Evolutionary conservation across 2,329 filamentous ascomycete species (phyloP), one percentile per base, ranked within the genome.

Genomic region (Penicillium hordei): DNA sequence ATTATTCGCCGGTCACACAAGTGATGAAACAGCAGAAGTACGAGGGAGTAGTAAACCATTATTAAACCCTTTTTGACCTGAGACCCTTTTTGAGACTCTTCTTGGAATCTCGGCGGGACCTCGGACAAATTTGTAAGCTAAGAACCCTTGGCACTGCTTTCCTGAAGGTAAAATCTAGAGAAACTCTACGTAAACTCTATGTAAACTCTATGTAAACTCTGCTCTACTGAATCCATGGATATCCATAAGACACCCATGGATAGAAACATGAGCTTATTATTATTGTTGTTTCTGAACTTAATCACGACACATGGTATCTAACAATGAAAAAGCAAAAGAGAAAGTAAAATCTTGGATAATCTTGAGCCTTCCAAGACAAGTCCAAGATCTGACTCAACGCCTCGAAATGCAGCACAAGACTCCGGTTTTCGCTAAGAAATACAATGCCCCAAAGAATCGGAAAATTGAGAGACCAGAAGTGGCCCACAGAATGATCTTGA

Each of bases 381-480:
- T 7, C 4, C 12, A 6, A 31, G 13, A 3, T 4, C 40, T n/a
- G 12, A 10, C 29, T 53, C 17, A 57, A n/a, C 23, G 48, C 29
- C 42, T 57, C n/a, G 48, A 53, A 33, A 65, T 49, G 15, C 61
- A 64, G 38, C 54, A 56, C 12, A 64, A 42, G 13, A 65, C 55
- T 2, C 56, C 58, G 1, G 61, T 60, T 13, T 60, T 60, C 6
- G 42, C 46, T 19, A 65, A 50, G 23, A 65, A 65, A 29, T 59
- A 65, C 7, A 65, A 49, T 2, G 63, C 57, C 10, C 61, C 63
- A 17, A 60, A 45, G 36, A 65, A 65, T 15, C 63, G 61, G 42
- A 65, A 61, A 17, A 64, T 57, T 1, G 61, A 64, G 5, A 65
- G 55, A 27, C 61, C 61, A n/a, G 62, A 61, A 34, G 61, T 64